phyloP scores from a whole-genome alignment of 805 yeast genomes.

The Yamadazyma laniorum region DNA sequence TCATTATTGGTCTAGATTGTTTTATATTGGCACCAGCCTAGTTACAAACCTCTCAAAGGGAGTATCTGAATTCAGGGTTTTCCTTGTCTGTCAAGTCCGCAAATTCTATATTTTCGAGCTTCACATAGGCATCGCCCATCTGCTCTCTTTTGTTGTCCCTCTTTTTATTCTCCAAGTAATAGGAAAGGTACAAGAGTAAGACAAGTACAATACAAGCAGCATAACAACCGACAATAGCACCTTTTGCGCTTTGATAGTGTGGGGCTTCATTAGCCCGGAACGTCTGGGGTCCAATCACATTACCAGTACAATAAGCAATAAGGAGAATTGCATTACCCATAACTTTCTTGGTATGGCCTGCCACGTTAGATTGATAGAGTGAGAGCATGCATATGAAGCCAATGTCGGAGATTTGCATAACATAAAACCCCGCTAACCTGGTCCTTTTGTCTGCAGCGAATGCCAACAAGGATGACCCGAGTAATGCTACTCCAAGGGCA shows the following conservation, averaged over 20 bases:
- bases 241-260: slow-evolving; percentile 39
- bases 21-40: no score
- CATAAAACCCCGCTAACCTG: slow-evolving; percentile 28
- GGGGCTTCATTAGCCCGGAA: slow-evolving; percentile 46
- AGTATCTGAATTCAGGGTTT: slow-evolving; percentile 53
- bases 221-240: slow-evolving; percentile 29
- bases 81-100: slow-evolving; percentile 54
- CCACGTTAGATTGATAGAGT: slow-evolving; percentile 44
- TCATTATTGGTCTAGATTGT: no score
- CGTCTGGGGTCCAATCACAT: slow-evolving; percentile 54
- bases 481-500: slow-evolving; percentile 15
- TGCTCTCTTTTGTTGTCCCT: slow-evolving; percentile 24
- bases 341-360: slow-evolving; percentile 58
- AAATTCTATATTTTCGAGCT: slow-evolving; percentile 41
- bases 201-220: slow-evolving; percentile 27
- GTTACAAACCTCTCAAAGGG: no score
- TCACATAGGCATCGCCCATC: slow-evolving; percentile 16
- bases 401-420: slow-evolving; percentile 15
- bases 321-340: slow-evolving; percentile 45
- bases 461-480: slow-evolving; percentile 36
- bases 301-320: slow-evolving; percentile 52
- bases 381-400: slow-evolving; percentile 30
- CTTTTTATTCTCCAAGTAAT: slow-evolving; percentile 33
- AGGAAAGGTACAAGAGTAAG: slow-evolving; percentile 22
- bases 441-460: slow-evolving; percentile 32